Base-by-base conservation (phyloP, 495 filamentous ascomycete genomes). In the Annulohypoxylon bovei region DNA sequence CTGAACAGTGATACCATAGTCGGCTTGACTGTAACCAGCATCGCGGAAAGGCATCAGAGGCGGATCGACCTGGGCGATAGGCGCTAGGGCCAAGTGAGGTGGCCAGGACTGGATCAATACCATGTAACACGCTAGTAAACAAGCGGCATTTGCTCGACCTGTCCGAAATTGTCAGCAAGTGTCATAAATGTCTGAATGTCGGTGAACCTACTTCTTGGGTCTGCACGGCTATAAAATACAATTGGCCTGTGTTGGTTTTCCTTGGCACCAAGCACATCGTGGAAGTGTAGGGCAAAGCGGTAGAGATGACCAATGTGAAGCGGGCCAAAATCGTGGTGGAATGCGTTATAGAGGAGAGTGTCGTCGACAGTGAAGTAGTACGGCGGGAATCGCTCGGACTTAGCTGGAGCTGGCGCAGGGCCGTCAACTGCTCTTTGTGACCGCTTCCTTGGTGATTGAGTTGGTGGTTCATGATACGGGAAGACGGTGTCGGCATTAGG, bases 11-110 rank as follows among this genome's bases (percentile, higher is more conserved):
- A 99, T 83, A 39, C 92, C 88, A 76, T 96, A 99, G 79, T 99
- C 95, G 44, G 95, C 95, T 79, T 99, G 95, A 74, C 95, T 98
- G 81, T 98, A 99, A 39, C 95, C 95, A 67, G 95, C 95, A 80
- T 99, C 95, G 47, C 95, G 87, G 86, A 99, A 99, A 4, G 95
- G 95, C 95, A 99, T 99, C 76, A 97, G 87, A 4, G 95, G 95
- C 11, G 95, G 95, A 74, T 98, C 95, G 56, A 93, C 91, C 81
- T 98, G 96, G 12, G 95, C 92, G 71, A 98, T 94, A 1, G 95
- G 95, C 6, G 96, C 95, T 2, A 99, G 87, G n/a, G 95, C 96
- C 64, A 98, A 82, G 83, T 99, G 95, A 27, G 95, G 95, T n/a
- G 95, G 91, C 96, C 96, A 99, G 11, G 88, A 89, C 79, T 99